These are phyloP conservation scores for Rosa multiflora DNA, from an alignment of 306 rosid species.

Conservation along the genomic window DNA sequence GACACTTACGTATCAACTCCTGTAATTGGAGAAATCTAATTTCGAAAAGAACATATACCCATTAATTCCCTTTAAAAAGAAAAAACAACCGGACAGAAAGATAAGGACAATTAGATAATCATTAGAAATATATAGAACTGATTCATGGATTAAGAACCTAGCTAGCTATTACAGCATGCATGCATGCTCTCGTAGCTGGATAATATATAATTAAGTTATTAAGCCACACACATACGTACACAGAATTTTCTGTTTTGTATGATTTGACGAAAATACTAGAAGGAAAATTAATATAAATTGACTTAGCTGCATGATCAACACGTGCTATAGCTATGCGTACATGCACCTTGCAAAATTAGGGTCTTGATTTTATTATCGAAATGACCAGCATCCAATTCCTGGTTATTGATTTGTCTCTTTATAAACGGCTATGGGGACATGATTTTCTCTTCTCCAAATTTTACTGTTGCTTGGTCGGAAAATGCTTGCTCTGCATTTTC, in stretches of 20 bases:
- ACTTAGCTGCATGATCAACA: not conserved
- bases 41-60: not conserved
- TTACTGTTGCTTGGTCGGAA: conserved; percentile 15
- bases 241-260: not conserved
- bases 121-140: not conserved
- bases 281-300: not conserved
- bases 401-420: not conserved
- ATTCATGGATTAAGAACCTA: not conserved
- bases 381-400: not conserved
- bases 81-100: not conserved
- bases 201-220: not conserved
- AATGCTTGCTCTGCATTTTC: not conserved
- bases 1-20: not conserved
- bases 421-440: not conserved
- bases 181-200: not conserved
- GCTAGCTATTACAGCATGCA: not conserved
- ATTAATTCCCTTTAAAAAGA: not conserved
- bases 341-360: conserved; percentile 15
- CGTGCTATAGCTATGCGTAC: conserved; percentile 1
- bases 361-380: not conserved
- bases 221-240: not conserved
- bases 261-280: not conserved
- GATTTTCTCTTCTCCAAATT: conserved; percentile 8
- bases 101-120: not conserved
- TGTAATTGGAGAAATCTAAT: not conserved